Evolutionary conservation across 768 basidiomycete genomes (phyloP).

Genomic region (Calocybe indica): DNA sequence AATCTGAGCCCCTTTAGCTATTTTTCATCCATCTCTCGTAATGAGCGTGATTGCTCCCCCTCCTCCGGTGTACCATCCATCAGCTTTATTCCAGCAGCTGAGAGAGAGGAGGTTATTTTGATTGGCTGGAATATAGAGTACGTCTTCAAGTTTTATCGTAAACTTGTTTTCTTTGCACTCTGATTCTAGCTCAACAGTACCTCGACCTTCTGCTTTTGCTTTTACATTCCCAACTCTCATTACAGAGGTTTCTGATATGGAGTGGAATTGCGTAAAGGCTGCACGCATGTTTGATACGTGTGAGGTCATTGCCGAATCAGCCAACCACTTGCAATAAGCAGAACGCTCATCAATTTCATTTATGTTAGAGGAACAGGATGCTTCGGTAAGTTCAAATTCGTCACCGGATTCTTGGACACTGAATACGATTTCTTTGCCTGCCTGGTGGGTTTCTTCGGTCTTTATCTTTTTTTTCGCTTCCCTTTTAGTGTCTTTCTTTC

Average conservation of each 20-base stretch:
- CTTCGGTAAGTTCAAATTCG: too few relatives aligned
- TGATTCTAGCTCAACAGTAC: background rate
- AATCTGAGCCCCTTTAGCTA: background rate
- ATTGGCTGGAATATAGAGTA: background rate
- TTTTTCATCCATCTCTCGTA: background rate
- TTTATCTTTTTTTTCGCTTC: too few relatives aligned
- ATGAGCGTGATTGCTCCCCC: background rate
- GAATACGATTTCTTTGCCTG: too few relatives aligned
- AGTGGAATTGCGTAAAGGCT: slow-evolving; percentile 1
- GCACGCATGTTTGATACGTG: slow-evolving; percentile 2
- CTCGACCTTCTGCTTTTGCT: background rate
- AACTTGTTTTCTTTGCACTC: background rate
- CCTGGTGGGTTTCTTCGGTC: too few relatives aligned
- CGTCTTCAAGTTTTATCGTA: background rate
- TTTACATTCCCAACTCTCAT: background rate
- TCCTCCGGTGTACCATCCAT: background rate
- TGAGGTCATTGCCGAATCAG: slow-evolving; percentile 5
- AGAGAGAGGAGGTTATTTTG: slow-evolving; percentile 3
- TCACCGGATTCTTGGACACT: too few relatives aligned
- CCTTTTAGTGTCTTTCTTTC: too few relatives aligned
- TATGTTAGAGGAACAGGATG: too few relatives aligned
- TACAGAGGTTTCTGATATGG: background rate
- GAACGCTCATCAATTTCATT: background rate
- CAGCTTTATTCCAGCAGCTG: slow-evolving; percentile 5
- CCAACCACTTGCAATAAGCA: slow-evolving; percentile 6